Percentiles rank a stretch among this genome's conserved stretches.
phyloP scores from a whole-genome alignment of 2,329 filamentous ascomycete genomes.

The Pezicula carpinea region DNA sequence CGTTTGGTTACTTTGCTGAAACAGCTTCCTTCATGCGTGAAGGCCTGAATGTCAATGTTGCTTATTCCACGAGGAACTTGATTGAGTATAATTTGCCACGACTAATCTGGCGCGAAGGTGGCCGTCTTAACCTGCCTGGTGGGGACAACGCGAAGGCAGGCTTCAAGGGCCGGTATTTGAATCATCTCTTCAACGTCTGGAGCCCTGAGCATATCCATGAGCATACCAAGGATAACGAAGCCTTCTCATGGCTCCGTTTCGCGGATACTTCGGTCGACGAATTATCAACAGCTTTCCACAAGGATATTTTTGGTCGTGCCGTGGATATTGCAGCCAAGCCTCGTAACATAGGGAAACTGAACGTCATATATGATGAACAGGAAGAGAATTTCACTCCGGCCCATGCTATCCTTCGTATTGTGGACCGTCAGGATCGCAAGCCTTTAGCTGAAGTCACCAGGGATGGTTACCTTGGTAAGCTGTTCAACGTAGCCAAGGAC shows the following conservation, averaged over 20 bases:
- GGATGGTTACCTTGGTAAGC: conserved; percentile 66
- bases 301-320: conserved; percentile 70
- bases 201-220: conserved; percentile 70
- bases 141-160: conserved; percentile 70
- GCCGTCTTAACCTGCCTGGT: conserved; percentile 70
- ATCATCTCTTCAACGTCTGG: conserved; percentile 88
- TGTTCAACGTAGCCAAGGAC: conserved; percentile 73
- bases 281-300: conserved; percentile 63
- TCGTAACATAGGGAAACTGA: conserved; percentile 61
- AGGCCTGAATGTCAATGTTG: conserved; percentile 71
- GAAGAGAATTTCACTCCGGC: conserved; percentile 61
- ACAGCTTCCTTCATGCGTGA: conserved; percentile 93
- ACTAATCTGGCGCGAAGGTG: conserved; percentile 76
- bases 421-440: conserved; percentile 60
- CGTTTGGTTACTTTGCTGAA: conserved; percentile 84
- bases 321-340: conserved; percentile 50
- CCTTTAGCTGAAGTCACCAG: conserved; percentile 64
- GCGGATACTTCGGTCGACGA: conserved; percentile 72
- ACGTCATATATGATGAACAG: conserved; percentile 65
- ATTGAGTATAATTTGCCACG: conserved; percentile 82
- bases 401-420: conserved; percentile 79
- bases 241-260: conserved; percentile 90
- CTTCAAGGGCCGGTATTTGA: conserved; percentile 72
- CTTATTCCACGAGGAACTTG: conserved; percentile 80
- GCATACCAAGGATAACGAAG: conserved; percentile 54